These are phyloP conservation scores for Mortierella sp. DNA, from an alignment of 371 early-diverging fungal genomes.

Conservation along the genomic window DNA sequence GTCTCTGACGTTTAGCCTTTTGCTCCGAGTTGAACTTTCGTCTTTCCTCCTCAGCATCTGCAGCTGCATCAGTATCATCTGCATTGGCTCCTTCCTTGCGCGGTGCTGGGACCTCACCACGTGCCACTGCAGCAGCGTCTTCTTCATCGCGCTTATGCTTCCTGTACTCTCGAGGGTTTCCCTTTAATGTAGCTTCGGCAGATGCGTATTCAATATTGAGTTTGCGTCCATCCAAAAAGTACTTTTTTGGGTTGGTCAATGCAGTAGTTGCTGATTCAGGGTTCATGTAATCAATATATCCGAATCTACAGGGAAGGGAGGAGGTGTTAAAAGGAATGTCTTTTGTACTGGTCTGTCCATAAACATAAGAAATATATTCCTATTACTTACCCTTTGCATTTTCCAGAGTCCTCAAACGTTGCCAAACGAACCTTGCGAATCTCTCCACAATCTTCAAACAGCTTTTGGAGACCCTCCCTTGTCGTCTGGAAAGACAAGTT, in stretches of 20 bases:
- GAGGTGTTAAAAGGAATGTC: neutral
- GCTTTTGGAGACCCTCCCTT: constrained; percentile 68
- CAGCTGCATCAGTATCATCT: constrained; percentile 42
- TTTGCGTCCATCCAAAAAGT: constrained; percentile 50
- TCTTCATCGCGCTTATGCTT: constrained; percentile 59
- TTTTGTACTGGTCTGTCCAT: no score
- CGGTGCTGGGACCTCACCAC: constrained; percentile 42
- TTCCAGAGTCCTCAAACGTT: constrained; percentile 81
- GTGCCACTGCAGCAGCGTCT: constrained; percentile 39
- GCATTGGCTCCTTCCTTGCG: constrained; percentile 20
- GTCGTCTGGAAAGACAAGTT: constrained; percentile 82
- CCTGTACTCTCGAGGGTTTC: constrained; percentile 66
- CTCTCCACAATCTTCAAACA: constrained; percentile 74
- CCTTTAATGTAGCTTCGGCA: constrained; percentile 69
- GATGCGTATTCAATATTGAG: constrained; percentile 56
- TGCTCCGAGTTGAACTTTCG: constrained; percentile 42
- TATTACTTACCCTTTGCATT: constrained; percentile 76
- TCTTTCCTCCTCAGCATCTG: constrained; percentile 55
- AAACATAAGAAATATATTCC: neutral
- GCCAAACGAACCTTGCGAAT: constrained; percentile 77
- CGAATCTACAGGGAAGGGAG: constrained; percentile 60
- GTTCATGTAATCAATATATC: constrained; percentile 75
- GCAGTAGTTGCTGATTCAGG: constrained; percentile 75
- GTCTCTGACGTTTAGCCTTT: constrained; percentile 57
- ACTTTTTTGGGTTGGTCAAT: constrained; percentile 62